A percentile compares a stretch with the other conserved stretches of the same genome.
Conservation (phyloP, 75 land plant genomes). For the Pinus albicaulis region DNA sequence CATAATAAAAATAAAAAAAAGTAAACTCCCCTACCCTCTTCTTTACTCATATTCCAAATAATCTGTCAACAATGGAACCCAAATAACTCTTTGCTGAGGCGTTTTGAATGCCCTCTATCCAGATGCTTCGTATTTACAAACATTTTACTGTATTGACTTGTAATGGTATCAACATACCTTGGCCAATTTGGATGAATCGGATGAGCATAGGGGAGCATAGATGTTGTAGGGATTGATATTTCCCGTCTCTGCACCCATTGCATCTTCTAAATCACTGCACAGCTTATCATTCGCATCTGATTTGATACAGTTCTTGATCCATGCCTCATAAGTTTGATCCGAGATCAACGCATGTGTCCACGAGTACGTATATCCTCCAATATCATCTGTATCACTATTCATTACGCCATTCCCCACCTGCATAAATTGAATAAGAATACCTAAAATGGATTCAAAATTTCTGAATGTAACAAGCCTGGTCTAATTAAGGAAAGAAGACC, state of each 20-base stretch:
- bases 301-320: background rate
- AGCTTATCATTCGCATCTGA: no score
- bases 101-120: no score
- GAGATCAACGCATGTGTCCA: constrained; percentile 89
- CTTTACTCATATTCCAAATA: no score
- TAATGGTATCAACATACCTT: background rate
- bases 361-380: constrained; percentile 55
- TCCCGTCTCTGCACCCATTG: constrained; percentile 16
- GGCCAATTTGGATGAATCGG: constrained; percentile 6
- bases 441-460: background rate
- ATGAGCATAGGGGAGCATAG: constrained; percentile 31
- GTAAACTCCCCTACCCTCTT: no score
- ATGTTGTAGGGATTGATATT: constrained; percentile 41
- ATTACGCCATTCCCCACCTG: constrained; percentile 82
- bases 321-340: constrained; percentile 33
- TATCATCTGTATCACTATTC: constrained; percentile 55
- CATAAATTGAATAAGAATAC: background rate
- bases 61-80: no score
- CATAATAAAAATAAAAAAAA: no score
- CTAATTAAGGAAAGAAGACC: no score
- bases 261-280: no score
- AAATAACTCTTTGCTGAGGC: no score
- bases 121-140: no score
- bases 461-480: no score
- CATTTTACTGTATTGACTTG: no score